Conservation (phyloP, 2,329 filamentous ascomycete genomes). For the Venturia effusa region DNA sequence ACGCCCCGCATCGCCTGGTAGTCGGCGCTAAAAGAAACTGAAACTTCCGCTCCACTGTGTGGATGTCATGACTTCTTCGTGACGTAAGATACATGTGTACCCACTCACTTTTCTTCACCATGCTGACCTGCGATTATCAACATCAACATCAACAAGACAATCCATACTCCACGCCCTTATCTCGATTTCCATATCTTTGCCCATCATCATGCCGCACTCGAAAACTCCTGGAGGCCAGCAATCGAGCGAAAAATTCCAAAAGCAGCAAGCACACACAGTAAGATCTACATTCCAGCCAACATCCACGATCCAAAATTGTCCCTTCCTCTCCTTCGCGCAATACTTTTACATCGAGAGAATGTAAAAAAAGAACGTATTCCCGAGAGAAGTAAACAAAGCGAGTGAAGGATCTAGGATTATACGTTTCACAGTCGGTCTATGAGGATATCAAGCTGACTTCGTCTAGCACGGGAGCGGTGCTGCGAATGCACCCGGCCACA, state of each 20-base stretch:
- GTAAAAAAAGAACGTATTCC: too few species aligned
- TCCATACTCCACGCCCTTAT: neutral
- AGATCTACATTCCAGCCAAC: neutral
- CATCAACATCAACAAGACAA: neutral
- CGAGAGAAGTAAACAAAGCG: too few species aligned
- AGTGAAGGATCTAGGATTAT: too few species aligned
- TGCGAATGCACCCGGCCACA: constrained; percentile 22
- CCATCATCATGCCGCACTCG: constrained; percentile 14
- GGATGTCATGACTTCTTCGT: neutral
- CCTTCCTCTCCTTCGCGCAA: too few species aligned
- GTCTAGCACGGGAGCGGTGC: constrained; percentile 22
- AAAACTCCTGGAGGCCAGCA: constrained; percentile 21
- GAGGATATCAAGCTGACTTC: neutral
- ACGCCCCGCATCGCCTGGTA: too few species aligned
- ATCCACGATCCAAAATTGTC: neutral
- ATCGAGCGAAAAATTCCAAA: constrained; percentile 24
- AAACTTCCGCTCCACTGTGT: too few species aligned
- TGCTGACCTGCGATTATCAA: neutral
- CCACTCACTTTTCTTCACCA: neutral
- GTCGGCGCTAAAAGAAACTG: too few species aligned
- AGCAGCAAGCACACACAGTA: constrained; percentile 23
- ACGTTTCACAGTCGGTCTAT: too few species aligned
- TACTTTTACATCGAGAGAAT: too few species aligned
- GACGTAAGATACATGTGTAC: neutral
- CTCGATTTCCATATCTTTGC: neutral